Conservation (phyloP, 495 filamentous ascomycete genomes). For the Astrothelium macrocarpum region DNA sequence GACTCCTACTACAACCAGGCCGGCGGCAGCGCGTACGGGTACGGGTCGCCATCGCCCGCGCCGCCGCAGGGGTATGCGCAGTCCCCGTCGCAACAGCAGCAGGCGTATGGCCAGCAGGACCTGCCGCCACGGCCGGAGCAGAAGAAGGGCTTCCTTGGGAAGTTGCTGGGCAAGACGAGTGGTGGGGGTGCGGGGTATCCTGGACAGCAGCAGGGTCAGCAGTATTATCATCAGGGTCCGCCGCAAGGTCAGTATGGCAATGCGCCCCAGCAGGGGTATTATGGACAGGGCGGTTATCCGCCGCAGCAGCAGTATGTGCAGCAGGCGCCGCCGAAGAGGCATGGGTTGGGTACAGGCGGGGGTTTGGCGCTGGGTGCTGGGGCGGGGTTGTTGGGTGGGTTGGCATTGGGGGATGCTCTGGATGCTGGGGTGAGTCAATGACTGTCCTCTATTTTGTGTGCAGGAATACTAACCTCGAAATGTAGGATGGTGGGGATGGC, state of each 20-base stretch:
- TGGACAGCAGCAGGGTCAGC: conserved; percentile 14
- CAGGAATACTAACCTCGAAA: conserved; percentile 6
- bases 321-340: conserved; percentile 28
- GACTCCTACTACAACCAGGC: conserved; percentile 38
- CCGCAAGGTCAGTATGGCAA: conserved; percentile 17
- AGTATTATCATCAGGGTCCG: conserved; percentile 13
- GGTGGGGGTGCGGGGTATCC: conserved; percentile 3
- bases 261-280: conserved; percentile 13
- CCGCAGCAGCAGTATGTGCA: conserved; percentile 33
- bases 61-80: conserved; percentile 28
- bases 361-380: conserved; percentile 19
- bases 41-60: no score
- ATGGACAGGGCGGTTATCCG: conserved; percentile 15
- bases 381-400: conserved; percentile 23
- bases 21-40: conserved; percentile 14
- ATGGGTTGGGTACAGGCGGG: conserved; percentile 20
- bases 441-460: background rate
- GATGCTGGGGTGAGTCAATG: conserved; percentile 11
- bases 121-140: conserved; percentile 27
- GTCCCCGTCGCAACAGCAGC: no score
- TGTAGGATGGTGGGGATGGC: conserved; percentile 9
- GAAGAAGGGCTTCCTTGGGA: conserved; percentile 44
- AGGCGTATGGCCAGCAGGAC: no score
- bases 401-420: conserved; percentile 18
- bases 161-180: conserved; percentile 38